These are phyloP conservation scores for Emydomyces testavorans DNA, from an alignment of 2,329 filamentous ascomycete species.

Conservation along the genomic window DNA sequence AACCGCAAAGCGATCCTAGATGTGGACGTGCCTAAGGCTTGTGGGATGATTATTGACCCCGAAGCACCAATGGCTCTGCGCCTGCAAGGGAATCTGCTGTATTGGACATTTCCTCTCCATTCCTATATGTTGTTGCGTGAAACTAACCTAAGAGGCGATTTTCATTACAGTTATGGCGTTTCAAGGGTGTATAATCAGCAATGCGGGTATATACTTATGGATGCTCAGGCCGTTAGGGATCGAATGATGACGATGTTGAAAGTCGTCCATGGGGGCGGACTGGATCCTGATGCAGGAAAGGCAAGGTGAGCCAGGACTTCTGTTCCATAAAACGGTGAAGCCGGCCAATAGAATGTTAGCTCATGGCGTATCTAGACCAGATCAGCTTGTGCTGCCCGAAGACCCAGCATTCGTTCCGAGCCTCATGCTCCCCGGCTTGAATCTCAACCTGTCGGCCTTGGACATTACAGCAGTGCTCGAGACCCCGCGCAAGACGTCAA, in stretches of 20 bases:
- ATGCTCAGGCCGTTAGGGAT: slow-evolving; percentile 63
- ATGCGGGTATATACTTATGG: slow-evolving; percentile 70
- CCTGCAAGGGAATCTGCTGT: slow-evolving; percentile 79
- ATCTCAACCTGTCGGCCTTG: slow-evolving; percentile 42
- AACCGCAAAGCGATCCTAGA: slow-evolving; percentile 77
- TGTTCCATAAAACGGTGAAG: not conserved
- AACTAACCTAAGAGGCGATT: not conserved
- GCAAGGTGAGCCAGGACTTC: slow-evolving; percentile 47
- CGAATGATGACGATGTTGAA: slow-evolving; percentile 59
- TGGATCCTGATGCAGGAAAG: slow-evolving; percentile 61
- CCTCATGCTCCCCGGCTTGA: slow-evolving; percentile 48
- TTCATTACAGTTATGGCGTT: slow-evolving; percentile 11
- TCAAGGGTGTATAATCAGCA: slow-evolving; percentile 76
- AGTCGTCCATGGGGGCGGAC: slow-evolving; percentile 44
- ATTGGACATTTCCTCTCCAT: slow-evolving; percentile 19
- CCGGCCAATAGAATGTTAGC: not conserved
- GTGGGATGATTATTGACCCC: slow-evolving; percentile 73
- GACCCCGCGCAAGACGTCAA: slow-evolving; percentile 24
- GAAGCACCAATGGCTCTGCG: slow-evolving; percentile 80
- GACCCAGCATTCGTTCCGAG: slow-evolving; percentile 71
- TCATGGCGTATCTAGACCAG: slow-evolving; percentile 45
- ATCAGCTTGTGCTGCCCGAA: slow-evolving; percentile 66
- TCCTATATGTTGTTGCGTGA: slow-evolving; percentile 14
- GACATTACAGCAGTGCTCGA: slow-evolving; percentile 27
- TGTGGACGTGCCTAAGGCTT: slow-evolving; percentile 77